Evolutionary conservation across 257 asterid species (phyloP), one percentile per base, ranked within the genome.

Genomic region (Solanum clarkiae): DNA sequence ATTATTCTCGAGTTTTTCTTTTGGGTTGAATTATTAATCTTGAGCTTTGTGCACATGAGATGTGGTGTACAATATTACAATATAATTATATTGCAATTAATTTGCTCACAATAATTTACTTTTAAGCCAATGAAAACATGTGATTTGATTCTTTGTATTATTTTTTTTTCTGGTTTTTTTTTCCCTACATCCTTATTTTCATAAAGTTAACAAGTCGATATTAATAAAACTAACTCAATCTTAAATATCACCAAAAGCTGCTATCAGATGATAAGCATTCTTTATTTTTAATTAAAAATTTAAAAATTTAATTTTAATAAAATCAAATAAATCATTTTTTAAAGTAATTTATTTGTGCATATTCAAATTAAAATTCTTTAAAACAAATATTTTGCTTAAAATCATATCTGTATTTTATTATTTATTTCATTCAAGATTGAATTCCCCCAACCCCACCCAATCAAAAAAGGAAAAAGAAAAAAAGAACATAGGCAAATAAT

Each of bases 231-330:
- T 20, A 20, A 60, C 26, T 20, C 65, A 57, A 57, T 2, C 26
- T 20, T 63, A 0, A 32, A 15, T 6, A 45, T 29, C 4, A 2
- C 9, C 47, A 2, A 66, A 66, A 66, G 12, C 5, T 66, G 8
- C 3, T 3, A 26, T 13, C 8, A 1, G 3, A 29, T 65, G 20
- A 1, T 2, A 65, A 66, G 1, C 0, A 32, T 8, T 1, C 6
- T 68, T 32, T 0, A 32, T 32, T 1, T 8, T 32, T 66, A 3
- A 29, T 68, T 0, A 32, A 0, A 16, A 17, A 15, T 32, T 68
- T 32, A 0, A 1, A 1, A 15, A 0, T 29, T 3, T 0, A 65
- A 6, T 6, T 65, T 14, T 8, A 1, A 32, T 66, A 32, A 66
- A 66, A 15, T 66, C 5, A 0, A 26, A 2, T 0, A 3, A 15